Conservation (phyloP, 1,284 basidiomycete genomes). For the Ceratobasidium sp. region DNA sequence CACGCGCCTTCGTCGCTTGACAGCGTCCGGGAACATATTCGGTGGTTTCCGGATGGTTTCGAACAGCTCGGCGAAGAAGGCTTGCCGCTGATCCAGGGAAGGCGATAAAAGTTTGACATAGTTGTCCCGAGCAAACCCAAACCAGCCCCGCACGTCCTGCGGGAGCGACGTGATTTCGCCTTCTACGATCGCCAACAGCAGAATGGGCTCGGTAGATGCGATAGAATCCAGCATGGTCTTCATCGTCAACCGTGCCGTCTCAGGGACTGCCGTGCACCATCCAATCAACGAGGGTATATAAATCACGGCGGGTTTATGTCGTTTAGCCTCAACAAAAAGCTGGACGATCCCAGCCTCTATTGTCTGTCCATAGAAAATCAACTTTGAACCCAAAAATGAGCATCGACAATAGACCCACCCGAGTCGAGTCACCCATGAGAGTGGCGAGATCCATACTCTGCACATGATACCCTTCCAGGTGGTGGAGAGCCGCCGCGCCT, state of each 20-base stretch:
- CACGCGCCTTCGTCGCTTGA: slow-evolving; percentile 81
- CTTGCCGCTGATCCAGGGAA: slow-evolving; percentile 62
- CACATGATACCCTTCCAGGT: slow-evolving; percentile 94
- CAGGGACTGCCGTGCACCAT: slow-evolving; percentile 87
- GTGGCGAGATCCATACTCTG: slow-evolving; percentile 92
- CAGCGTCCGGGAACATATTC: slow-evolving; percentile 88
- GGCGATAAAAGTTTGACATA: slow-evolving; percentile 70
- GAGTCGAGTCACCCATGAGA: slow-evolving; percentile 86
- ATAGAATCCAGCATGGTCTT: slow-evolving; percentile 91
- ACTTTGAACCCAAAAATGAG: not conserved
- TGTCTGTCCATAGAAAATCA: slow-evolving; percentile 60
- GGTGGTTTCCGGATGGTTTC: slow-evolving; percentile 76
- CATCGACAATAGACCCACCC: slow-evolving; percentile 60
- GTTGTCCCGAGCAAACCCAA: slow-evolving; percentile 79
- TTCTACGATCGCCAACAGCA: slow-evolving; percentile 89
- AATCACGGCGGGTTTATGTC: slow-evolving; percentile 94
- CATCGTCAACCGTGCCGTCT: slow-evolving; percentile 84
- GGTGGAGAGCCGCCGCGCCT: slow-evolving; percentile 89
- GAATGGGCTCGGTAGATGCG: slow-evolving; percentile 87
- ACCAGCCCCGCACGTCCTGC: slow-evolving; percentile 88
- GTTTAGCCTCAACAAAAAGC: slow-evolving; percentile 96
- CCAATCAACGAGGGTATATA: slow-evolving; percentile 90
- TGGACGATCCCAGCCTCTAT: slow-evolving; percentile 93
- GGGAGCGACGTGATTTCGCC: slow-evolving; percentile 75
- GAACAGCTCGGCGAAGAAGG: slow-evolving; percentile 80